Conservation (phyloP, 2,329 filamentous ascomycete species). For the Lasiodiplodia theobromae region DNA sequence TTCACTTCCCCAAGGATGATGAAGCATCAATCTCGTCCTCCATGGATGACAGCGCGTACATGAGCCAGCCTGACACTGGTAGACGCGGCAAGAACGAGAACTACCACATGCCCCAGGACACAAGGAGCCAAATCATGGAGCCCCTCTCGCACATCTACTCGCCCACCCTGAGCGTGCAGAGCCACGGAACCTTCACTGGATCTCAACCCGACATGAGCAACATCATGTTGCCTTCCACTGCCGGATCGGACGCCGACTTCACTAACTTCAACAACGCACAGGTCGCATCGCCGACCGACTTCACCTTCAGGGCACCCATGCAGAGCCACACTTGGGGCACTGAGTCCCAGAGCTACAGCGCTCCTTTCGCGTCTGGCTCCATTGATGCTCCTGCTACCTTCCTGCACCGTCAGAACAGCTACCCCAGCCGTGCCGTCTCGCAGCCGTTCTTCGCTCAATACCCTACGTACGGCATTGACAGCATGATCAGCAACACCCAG, state of each 20-base stretch:
- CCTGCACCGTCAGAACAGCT: slow-evolving; percentile 21
- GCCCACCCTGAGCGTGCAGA: slow-evolving; percentile 46
- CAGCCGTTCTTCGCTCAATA: slow-evolving; percentile 27
- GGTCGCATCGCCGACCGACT: slow-evolving; percentile 38
- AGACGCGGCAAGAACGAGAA: slow-evolving; percentile 36
- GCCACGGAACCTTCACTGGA: slow-evolving; percentile 42
- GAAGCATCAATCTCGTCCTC: slow-evolving; percentile 47
- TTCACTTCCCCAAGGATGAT: slow-evolving; percentile 47
- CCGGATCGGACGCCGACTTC: slow-evolving; percentile 43
- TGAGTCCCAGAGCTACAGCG: slow-evolving; percentile 38
- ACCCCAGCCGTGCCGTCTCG: slow-evolving; percentile 16
- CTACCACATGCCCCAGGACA: slow-evolving; percentile 39
- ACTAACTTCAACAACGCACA: slow-evolving; percentile 49
- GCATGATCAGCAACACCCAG: slow-evolving; percentile 29
- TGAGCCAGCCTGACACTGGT: slow-evolving; percentile 49
- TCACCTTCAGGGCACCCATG: slow-evolving; percentile 22
- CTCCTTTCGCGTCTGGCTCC: slow-evolving; percentile 34
- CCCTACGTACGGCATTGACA: slow-evolving; percentile 27
- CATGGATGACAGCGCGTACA: slow-evolving; percentile 51
- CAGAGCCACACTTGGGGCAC: slow-evolving; percentile 37
- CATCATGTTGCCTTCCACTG: slow-evolving; percentile 40
- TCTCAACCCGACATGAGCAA: slow-evolving; percentile 44
- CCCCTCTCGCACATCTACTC: slow-evolving; percentile 46
- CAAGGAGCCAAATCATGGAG: slow-evolving; percentile 39
- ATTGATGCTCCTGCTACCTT: slow-evolving; percentile 24